Evolutionary conservation across 306 rosid species (phyloP).

Genomic region (Quercus rubra): DNA sequence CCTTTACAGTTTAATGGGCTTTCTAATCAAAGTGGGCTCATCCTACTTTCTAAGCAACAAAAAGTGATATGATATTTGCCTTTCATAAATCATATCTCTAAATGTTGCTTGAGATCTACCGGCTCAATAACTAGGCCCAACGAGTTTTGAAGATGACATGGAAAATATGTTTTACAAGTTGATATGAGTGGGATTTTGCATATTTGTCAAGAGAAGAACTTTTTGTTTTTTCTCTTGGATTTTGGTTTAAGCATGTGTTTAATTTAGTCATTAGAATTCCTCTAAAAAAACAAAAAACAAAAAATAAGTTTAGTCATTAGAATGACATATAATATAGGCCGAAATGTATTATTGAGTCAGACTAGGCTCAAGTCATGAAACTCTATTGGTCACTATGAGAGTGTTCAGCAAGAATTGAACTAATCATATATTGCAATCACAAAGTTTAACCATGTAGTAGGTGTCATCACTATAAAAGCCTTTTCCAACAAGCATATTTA

Average conservation of each 20-base stretch:
- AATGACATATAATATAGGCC: background rate
- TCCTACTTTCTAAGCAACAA: constrained; percentile 38
- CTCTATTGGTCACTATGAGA: too few relatives aligned
- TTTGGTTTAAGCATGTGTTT: background rate
- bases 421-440: too few relatives aligned
- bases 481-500: too few relatives aligned
- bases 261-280: background rate
- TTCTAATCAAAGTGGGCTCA: constrained; percentile 46
- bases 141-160: constrained; percentile 24
- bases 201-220: constrained; percentile 2
- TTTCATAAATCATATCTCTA: constrained; percentile 4
- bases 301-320: too few relatives aligned
- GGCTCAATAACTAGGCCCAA: constrained; percentile 15
- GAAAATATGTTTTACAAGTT: constrained; percentile 13
- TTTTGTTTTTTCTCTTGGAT: background rate
- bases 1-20: constrained; percentile 35
- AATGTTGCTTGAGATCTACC: constrained; percentile 14
- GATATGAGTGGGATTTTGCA: constrained; percentile 20
- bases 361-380: too few relatives aligned
- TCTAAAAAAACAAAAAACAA: too few relatives aligned
- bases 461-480: too few relatives aligned
- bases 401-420: too few relatives aligned
- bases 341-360: background rate
- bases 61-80: constrained; percentile 18
- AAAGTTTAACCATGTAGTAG: too few relatives aligned